phyloP scores from a whole-genome alignment of 2,329 filamentous ascomycete genomes.

The Epichloe sylvatica region DNA sequence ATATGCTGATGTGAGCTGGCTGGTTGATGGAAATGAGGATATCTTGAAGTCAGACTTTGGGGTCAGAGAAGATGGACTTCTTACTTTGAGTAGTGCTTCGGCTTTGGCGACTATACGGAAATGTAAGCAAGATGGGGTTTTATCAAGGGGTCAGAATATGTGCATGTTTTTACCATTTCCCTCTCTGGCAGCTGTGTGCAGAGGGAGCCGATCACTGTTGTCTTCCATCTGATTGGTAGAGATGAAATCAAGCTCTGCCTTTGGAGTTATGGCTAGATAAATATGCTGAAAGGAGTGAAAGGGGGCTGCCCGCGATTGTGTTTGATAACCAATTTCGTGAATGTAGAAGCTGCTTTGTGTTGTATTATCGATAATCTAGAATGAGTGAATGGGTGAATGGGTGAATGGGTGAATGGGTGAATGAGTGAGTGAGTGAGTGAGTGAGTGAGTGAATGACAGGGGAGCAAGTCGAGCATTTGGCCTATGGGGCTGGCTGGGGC shows the following conservation, averaged over 20 bases:
- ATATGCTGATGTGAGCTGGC: background rate
- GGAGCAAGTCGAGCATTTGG: background rate
- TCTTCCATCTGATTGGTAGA: constrained; percentile 15
- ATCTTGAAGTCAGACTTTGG: background rate
- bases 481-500: too few species aligned
- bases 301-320: background rate
- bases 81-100: constrained; percentile 9
- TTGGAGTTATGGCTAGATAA: background rate
- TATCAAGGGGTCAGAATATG: background rate
- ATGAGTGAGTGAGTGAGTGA: background rate
- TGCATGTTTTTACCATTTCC: constrained; percentile 49
- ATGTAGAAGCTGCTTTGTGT: background rate
- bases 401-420: background rate
- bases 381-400: background rate
- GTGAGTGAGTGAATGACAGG: background rate
- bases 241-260: background rate
- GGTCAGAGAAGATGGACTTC: background rate
- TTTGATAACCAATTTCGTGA: background rate
- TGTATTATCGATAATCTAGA: background rate
- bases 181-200: constrained; percentile 77
- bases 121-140: background rate
- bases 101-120: constrained; percentile 7
- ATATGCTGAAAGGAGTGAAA: too few species aligned
- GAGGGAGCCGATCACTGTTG: constrained; percentile 53
- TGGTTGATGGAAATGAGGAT: too few species aligned